phyloP scores from a whole-genome alignment of 768 basidiomycete genomes.

The Termitomyces sp. region DNA sequence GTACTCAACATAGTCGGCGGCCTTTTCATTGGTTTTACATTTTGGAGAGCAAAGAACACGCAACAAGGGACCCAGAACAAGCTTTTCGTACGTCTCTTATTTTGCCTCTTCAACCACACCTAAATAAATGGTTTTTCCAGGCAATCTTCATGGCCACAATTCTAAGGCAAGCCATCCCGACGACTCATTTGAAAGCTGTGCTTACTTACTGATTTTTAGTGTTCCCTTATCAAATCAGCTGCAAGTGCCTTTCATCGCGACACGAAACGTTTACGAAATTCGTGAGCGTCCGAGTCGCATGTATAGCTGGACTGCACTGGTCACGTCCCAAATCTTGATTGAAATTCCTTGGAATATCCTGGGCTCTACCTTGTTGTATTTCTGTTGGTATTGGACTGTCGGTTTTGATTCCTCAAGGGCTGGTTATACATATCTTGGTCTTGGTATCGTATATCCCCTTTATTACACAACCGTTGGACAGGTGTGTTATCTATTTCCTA shows the following conservation, averaged over 20 bases:
- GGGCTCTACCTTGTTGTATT: slow-evolving; percentile 52
- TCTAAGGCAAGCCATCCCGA: slow-evolving; percentile 18
- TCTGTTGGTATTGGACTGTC: slow-evolving; percentile 70
- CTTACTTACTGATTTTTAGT: slow-evolving; percentile 13
- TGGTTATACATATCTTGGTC: slow-evolving; percentile 54
- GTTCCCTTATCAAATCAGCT: slow-evolving; percentile 59
- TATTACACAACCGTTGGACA: slow-evolving; percentile 60
- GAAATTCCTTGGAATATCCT: slow-evolving; percentile 61
- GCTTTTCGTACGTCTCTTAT: slow-evolving; percentile 43
- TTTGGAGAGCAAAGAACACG: slow-evolving; percentile 48
- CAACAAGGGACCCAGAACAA: slow-evolving; percentile 62
- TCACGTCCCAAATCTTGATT: slow-evolving; percentile 49
- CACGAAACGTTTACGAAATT: slow-evolving; percentile 59
- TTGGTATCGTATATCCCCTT: slow-evolving; percentile 48
- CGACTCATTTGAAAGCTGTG: background rate
- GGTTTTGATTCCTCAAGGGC: slow-evolving; percentile 49
- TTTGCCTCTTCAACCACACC: slow-evolving; percentile 5
- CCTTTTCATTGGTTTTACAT: slow-evolving; percentile 59
- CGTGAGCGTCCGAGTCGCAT: slow-evolving; percentile 63
- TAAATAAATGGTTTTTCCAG: slow-evolving; percentile 19
- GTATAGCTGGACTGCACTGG: slow-evolving; percentile 59
- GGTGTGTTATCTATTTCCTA: slow-evolving; percentile 13
- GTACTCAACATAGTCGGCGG: slow-evolving; percentile 48
- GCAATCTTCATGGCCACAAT: slow-evolving; percentile 55
- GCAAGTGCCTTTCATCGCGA: slow-evolving; percentile 53